Percentiles rank a stretch among this genome's conserved stretches.
Evolutionary conservation across 2,329 filamentous ascomycete species (phyloP).

Genomic region (Pseudogymnoascus sp.): DNA sequence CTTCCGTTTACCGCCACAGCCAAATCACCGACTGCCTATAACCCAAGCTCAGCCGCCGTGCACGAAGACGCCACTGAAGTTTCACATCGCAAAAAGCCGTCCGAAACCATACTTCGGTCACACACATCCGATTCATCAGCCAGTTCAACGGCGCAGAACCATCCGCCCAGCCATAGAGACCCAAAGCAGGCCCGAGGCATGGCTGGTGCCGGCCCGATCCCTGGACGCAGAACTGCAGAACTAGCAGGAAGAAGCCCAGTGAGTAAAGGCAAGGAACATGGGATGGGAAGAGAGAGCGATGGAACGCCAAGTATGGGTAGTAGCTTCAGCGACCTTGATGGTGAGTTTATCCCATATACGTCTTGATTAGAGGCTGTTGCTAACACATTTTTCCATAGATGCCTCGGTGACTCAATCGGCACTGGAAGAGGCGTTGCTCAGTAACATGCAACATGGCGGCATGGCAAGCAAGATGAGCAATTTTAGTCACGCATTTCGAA

Average conservation of each 20-base stretch:
- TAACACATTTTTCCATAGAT: conserved; percentile 41
- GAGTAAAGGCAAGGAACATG: conserved; percentile 30
- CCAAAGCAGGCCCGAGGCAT: conserved; percentile 16
- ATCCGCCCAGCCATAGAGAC: conserved; percentile 17
- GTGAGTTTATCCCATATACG: conserved; percentile 33
- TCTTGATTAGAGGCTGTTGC: neutral
- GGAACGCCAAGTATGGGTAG: conserved; percentile 75
- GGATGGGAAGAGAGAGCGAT: conserved; percentile 56
- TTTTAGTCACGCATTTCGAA: conserved; percentile 58
- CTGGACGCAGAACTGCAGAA: conserved; percentile 53
- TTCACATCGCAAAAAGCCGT: conserved; percentile 18
- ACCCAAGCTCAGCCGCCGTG: conserved; percentile 21
- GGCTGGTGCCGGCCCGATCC: conserved; percentile 39
- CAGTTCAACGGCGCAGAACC: conserved; percentile 35
- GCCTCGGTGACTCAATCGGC: conserved; percentile 75
- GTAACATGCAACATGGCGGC: conserved; percentile 58
- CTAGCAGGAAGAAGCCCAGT: conserved; percentile 48
- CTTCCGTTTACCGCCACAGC: conserved; percentile 21
- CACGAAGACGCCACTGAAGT: conserved; percentile 23
- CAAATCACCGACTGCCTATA: conserved; percentile 18
- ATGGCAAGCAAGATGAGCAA: conserved; percentile 60
- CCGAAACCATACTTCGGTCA: conserved; percentile 22
- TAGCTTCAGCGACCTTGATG: conserved; percentile 79
- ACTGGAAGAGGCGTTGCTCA: conserved; percentile 69
- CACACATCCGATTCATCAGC: conserved; percentile 56